Conservation (phyloP, 2,329 filamentous ascomycete species). For the Phialocephala sp. region DNA sequence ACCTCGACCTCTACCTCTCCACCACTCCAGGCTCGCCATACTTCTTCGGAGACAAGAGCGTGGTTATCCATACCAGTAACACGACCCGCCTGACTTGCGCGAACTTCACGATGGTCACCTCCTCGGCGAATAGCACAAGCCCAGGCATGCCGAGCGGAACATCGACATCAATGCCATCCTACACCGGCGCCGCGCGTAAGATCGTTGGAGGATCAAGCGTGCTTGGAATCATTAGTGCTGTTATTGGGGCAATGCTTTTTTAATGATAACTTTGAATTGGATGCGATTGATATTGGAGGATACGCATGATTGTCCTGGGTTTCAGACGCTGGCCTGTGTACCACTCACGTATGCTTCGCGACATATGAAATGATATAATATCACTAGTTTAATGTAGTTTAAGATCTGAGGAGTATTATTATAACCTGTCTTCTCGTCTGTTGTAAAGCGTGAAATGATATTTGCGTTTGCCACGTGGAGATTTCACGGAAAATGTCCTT, state of each 20-base stretch:
- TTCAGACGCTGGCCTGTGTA: not conserved
- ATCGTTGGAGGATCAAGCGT: not conserved
- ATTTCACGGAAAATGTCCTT: not conserved
- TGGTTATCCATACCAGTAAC: slow-evolving; percentile 9
- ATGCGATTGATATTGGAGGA: not conserved
- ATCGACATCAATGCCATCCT: not conserved
- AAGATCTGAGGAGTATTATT: not conserved
- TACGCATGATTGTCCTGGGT: not conserved
- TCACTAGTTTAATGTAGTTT: not conserved
- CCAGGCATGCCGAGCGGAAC: not conserved
- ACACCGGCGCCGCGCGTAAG: not conserved
- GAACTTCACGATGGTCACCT: slow-evolving; percentile 9
- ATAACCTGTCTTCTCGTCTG: not conserved
- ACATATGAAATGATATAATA: not conserved
- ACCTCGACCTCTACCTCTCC: slow-evolving; percentile 7
- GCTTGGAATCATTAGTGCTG: not conserved
- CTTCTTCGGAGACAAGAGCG: slow-evolving; percentile 13
- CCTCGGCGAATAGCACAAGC: not conserved
- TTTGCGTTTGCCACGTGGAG: not conserved
- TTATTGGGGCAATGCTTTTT: not conserved
- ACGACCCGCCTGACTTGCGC: slow-evolving; percentile 12
- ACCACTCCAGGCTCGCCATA: slow-evolving; percentile 7
- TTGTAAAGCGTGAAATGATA: not conserved
- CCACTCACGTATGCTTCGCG: not conserved
- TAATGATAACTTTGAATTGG: not conserved